Conservation (phyloP, 2,329 filamentous ascomycete species). For the Penicillium vulpinum region DNA sequence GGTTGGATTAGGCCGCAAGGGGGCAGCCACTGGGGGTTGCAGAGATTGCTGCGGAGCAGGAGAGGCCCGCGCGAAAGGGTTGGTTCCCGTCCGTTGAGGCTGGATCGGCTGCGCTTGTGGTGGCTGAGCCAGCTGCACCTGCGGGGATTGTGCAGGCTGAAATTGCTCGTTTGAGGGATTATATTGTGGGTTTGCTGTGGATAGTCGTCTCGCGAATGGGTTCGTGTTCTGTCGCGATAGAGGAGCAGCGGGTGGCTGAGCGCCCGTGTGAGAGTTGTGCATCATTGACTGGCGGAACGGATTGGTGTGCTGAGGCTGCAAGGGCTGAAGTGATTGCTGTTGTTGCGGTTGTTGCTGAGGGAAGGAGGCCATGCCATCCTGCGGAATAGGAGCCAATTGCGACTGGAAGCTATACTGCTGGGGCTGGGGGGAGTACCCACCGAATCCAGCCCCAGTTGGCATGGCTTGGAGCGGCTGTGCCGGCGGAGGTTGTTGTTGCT, state of each 20-base stretch:
- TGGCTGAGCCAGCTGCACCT: conserved; percentile 40
- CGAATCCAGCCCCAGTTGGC: conserved; percentile 77
- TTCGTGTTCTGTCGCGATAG: conserved; percentile 72
- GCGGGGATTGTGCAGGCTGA: conserved; percentile 29
- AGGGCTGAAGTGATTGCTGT: conserved; percentile 35
- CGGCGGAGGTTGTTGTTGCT: conserved; percentile 22
- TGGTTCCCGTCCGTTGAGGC: conserved; percentile 66
- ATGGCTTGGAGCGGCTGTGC: conserved; percentile 58
- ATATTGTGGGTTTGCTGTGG: conserved; percentile 36
- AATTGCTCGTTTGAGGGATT: conserved; percentile 21
- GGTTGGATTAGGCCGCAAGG: conserved; percentile 72
- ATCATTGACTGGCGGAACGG: conserved; percentile 94
- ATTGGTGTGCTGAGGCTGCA: conserved; percentile 65
- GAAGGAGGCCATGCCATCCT: conserved; percentile 51
- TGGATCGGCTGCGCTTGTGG: conserved; percentile 46
- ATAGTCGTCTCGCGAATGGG: conserved; percentile 71
- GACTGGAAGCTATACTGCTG: conserved; percentile 55
- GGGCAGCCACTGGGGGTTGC: conserved; percentile 35
- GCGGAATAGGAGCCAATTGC: conserved; percentile 48
- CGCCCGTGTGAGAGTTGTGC: conserved; percentile 51
- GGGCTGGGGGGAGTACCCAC: conserved; percentile 72
- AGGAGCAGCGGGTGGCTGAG: conserved; percentile 48
- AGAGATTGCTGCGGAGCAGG: conserved; percentile 37
- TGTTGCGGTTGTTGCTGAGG: conserved; percentile 40
- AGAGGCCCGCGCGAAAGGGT: conserved; percentile 65